Base-by-base conservation (phyloP, 371 early-diverging fungal genomes). In the Zychaea mexicana region DNA sequence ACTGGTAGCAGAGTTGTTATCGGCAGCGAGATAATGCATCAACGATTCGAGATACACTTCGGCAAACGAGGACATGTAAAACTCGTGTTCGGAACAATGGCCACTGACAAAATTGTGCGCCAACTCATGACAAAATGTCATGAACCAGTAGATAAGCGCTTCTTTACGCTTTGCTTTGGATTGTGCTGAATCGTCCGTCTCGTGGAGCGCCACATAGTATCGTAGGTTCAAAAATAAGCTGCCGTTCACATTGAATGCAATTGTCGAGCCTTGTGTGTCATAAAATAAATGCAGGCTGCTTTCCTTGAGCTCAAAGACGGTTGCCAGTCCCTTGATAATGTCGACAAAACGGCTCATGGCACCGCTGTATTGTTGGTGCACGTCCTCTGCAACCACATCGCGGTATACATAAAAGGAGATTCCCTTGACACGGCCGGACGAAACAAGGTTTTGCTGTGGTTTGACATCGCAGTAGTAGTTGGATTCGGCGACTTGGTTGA, bases 121-220 rank as follows among this genome's bases (percentile, higher is more conserved):
- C 61, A 96, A 70, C 73, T 95, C 96, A 70, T 96, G 96, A 65
- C 93, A 91, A n/a, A 86, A 70, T 2, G 88, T 90, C 87, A 94
- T 88, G 70, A 91, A 96, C 96, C 94, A 94, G 68, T 92, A 94
- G 55, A 88, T 90, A 62, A 85, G 61, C 0, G 84, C 82, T 30
- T 90, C 89, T 21, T 77, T 76, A 3, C 68, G 62, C 49, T 85
- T 81, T 26, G 63, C 46, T 55, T 64, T 59, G 52, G 65, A 28
- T 38, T 58, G 54, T 31, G 42, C 59, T 47, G 63, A 56, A 31
- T 66, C 68, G 1, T 24, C 21, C 0, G 62, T 31, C 52, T 85
- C 86, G 61, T 92, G 92, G 56, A 94, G 68, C 0, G 84, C 87
- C 8, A 90, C 70, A 73, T 89, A 96, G 72, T 83, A 94, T 26